A percentile compares a stretch with the other conserved stretches of the same genome.
phyloP scores from a whole-genome alignment of 768 basidiomycete species.

The Hydnomerulius pinastri region DNA sequence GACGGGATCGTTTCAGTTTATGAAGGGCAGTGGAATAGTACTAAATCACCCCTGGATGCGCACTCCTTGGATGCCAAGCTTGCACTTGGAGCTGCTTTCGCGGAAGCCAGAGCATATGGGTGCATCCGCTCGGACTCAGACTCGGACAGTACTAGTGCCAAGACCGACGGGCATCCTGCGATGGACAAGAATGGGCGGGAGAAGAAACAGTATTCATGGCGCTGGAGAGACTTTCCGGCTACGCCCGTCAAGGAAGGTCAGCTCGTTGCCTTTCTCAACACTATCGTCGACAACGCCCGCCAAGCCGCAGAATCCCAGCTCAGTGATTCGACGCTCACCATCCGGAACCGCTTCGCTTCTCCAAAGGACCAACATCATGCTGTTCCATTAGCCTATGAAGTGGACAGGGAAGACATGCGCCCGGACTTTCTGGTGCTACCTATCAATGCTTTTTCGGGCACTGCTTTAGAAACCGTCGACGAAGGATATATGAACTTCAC shows the following conservation, averaged over 20 bases:
- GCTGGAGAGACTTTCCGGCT: background rate
- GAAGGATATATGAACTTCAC: slow-evolving; percentile 10
- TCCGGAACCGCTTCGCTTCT: slow-evolving; percentile 3
- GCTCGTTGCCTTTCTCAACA: slow-evolving; percentile 7
- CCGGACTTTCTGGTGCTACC: slow-evolving; percentile 18
- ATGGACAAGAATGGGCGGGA: too few relatives aligned
- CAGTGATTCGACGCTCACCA: background rate
- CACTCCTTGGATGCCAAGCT: background rate
- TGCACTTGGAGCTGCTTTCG: slow-evolving; percentile 1
- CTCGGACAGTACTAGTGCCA: too few relatives aligned
- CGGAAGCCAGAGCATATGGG: background rate
- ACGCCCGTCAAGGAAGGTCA: background rate
- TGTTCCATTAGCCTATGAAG: slow-evolving; percentile 7
- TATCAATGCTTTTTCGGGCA: slow-evolving; percentile 7
- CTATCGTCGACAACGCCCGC: background rate
- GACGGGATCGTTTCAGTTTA: background rate
- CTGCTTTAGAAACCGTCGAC: background rate
- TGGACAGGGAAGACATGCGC: background rate
- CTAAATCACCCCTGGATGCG: background rate
- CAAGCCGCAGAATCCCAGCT: background rate
- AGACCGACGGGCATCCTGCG: too few relatives aligned
- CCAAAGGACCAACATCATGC: background rate
- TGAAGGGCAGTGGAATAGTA: background rate
- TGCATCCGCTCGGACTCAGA: too few relatives aligned
- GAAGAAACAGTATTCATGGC: slow-evolving; percentile 3